Percentiles rank a stretch among this genome's conserved stretches.
phyloP scores from a whole-genome alignment of 768 basidiomycete genomes.

The Vishniacozyma victoriae region DNA sequence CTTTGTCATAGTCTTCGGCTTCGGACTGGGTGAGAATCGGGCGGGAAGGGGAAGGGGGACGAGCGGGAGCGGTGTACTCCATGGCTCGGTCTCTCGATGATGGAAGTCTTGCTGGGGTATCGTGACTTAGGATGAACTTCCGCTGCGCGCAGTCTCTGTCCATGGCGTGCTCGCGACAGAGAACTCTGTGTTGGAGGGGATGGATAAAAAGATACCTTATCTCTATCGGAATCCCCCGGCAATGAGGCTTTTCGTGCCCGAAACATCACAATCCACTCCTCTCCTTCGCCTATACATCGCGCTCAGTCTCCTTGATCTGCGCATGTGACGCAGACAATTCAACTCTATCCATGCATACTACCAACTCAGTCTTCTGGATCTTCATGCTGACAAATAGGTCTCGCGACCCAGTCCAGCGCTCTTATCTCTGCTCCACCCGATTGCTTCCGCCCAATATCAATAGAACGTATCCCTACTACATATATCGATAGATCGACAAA shows the following conservation, averaged over 20 bases:
- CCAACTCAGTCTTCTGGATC: not conserved
- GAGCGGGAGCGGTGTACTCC: too few relatives aligned
- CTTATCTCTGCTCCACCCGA: not conserved
- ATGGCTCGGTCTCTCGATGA: too few relatives aligned
- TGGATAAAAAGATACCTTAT: too few relatives aligned
- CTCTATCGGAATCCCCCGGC: too few relatives aligned
- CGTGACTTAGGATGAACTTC: too few relatives aligned
- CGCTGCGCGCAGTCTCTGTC: too few relatives aligned
- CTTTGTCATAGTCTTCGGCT: not conserved
- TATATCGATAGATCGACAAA: not conserved
- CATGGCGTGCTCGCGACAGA: too few relatives aligned
- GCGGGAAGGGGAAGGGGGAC: too few relatives aligned
- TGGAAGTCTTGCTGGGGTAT: too few relatives aligned
- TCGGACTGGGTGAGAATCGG: too few relatives aligned
- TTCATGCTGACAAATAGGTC: conserved; percentile 27
- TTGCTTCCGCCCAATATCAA: not conserved
- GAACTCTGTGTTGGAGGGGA: too few relatives aligned
- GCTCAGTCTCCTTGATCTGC: not conserved
- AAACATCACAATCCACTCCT: not conserved
- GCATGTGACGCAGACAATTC: not conserved
- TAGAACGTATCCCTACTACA: not conserved
- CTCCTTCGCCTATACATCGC: not conserved
- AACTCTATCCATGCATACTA: not conserved
- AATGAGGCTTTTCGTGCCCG: not conserved
- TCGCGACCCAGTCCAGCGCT: conserved; percentile 48